Conservation (phyloP, 805 yeast species). For the Kazachstania taianensis region DNA sequence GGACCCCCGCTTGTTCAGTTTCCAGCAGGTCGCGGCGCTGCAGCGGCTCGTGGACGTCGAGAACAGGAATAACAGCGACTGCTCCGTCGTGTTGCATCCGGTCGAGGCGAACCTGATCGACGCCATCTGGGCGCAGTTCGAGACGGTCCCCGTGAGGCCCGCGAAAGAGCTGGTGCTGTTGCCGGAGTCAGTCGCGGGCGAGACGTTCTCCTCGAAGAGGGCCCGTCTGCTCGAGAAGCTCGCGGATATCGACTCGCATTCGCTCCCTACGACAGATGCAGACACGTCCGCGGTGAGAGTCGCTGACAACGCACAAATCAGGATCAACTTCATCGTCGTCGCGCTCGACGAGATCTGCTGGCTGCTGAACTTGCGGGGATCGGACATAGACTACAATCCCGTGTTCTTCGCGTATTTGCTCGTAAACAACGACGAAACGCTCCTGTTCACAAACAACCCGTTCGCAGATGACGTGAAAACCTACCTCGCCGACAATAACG, state of each 20-base stretch:
- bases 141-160: slow-evolving; percentile 51
- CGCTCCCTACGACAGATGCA: no score
- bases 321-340: slow-evolving; percentile 39
- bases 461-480: slow-evolving; percentile 30
- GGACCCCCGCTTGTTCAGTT: slow-evolving; percentile 67
- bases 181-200: slow-evolving; percentile 53
- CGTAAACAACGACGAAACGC: slow-evolving; percentile 34
- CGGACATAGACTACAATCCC: slow-evolving; percentile 77
- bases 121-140: slow-evolving; percentile 58
- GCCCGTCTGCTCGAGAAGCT: slow-evolving; percentile 34
- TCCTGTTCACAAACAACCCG: slow-evolving; percentile 45
- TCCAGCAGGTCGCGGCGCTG: slow-evolving; percentile 28
- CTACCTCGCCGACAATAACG: slow-evolving; percentile 36
- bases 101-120: slow-evolving; percentile 63
- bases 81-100: slow-evolving; percentile 38
- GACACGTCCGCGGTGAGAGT: neutral
- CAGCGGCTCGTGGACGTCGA: slow-evolving; percentile 21
- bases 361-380: slow-evolving; percentile 76
- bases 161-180: slow-evolving; percentile 41
- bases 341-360: slow-evolving; percentile 86
- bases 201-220: slow-evolving; percentile 48
- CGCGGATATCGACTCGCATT: slow-evolving; percentile 17
- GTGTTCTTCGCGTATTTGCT: slow-evolving; percentile 64
- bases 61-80: slow-evolving; percentile 8
- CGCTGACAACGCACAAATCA: neutral